A percentile compares a stretch with the other conserved stretches of the same genome.
Conservation (phyloP, 176 grass and related monocot genomes). For the Ananas comosus region DNA sequence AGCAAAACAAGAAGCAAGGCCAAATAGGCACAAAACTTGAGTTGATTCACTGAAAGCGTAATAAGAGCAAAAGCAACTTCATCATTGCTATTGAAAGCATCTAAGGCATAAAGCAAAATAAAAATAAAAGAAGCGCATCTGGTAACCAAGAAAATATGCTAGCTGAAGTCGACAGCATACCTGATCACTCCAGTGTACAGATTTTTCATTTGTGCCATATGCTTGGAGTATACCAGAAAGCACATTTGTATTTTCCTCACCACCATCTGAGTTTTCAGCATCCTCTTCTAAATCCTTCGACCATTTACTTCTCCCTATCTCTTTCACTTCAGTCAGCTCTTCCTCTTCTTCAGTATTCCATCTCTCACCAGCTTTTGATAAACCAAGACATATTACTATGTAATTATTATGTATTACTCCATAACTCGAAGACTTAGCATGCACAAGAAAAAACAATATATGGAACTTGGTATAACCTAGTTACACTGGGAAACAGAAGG, state of each 20-base stretch:
- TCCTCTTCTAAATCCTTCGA: constrained; percentile 85
- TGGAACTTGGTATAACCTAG: too few relatives aligned
- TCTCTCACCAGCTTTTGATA: constrained; percentile 36
- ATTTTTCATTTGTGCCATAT: constrained; percentile 47
- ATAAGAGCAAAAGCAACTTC: background rate
- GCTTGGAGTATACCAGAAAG: constrained; percentile 55
- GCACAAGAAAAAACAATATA: background rate
- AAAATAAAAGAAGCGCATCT: constrained; percentile 2
- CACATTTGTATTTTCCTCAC: constrained; percentile 31
- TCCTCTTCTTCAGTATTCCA: constrained; percentile 62
- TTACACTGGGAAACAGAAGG: too few relatives aligned
- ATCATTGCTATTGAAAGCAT: background rate
- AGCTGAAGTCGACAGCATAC: constrained; percentile 34
- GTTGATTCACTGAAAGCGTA: background rate
- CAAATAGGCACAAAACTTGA: too few relatives aligned
- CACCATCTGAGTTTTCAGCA: constrained; percentile 29
- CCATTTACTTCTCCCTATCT: constrained; percentile 84
- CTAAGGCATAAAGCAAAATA: constrained; percentile 5
- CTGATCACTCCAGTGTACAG: constrained; percentile 85
- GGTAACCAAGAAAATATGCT: background rate
- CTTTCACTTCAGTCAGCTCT: constrained; percentile 43
- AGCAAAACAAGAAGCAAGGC: background rate
- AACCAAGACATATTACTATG: constrained; percentile 19
- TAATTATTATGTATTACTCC: background rate
- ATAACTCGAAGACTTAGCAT: background rate